Percentiles rank a stretch among this genome's conserved stretches.
Conservation (phyloP, 441 rosid genomes). For the Macaranga tanarius region DNA sequence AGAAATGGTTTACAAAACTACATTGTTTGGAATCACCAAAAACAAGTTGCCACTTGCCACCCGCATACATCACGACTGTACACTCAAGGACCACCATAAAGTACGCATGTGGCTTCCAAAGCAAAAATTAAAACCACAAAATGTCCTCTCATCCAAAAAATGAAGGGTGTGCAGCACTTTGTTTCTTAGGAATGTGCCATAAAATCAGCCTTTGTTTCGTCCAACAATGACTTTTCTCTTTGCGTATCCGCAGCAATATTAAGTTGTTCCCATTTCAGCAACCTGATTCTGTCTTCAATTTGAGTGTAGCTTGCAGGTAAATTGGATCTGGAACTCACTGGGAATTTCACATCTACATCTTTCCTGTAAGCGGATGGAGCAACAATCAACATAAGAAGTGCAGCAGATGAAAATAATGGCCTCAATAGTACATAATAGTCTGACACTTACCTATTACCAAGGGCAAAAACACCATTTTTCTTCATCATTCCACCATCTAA, state of each 20-base stretch:
- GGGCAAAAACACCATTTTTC: constrained; percentile 16
- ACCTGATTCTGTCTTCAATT: constrained; percentile 18
- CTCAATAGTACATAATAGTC: neutral
- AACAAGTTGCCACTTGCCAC: neutral
- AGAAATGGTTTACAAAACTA: neutral
- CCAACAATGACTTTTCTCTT: constrained; percentile 18
- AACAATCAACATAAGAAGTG: neutral
- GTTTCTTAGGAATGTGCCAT: neutral
- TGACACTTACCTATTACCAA: constrained; percentile 20
- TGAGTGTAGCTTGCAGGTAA: constrained; percentile 9
- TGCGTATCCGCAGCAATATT: constrained; percentile 22
- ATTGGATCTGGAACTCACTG: constrained; percentile 20
- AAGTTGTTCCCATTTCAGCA: constrained; percentile 22
- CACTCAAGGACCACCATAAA: neutral
- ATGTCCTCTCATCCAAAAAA: neutral
- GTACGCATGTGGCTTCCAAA: neutral
- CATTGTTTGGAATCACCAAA: neutral
- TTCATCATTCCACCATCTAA: constrained; percentile 35
- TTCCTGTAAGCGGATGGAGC: constrained; percentile 18
- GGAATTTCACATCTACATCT: constrained; percentile 31
- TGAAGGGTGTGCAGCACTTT: neutral
- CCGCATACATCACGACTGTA: too few species aligned
- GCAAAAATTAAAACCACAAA: neutral
- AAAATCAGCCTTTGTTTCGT: constrained; percentile 4
- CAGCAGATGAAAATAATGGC: neutral